These are phyloP conservation scores for Talaromyces nanjingensis DNA, from an alignment of 495 filamentous ascomycete genomes.

Conservation along the genomic window DNA sequence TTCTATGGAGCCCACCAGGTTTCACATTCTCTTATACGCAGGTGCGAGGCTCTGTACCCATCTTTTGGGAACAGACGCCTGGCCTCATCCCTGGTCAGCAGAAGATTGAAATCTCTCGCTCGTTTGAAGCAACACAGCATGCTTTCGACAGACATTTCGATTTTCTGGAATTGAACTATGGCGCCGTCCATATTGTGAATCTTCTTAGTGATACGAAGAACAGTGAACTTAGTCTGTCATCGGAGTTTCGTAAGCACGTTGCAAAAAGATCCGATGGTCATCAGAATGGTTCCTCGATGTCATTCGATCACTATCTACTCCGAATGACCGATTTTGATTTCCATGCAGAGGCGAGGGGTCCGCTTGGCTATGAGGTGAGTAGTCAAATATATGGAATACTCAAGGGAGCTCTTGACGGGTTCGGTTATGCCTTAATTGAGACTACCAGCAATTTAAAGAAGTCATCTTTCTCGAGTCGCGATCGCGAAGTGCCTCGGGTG, in stretches of 20 bases:
- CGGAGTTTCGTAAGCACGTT: conserved; percentile 71
- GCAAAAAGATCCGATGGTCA: conserved; percentile 55
- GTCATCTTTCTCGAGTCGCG: conserved; percentile 16
- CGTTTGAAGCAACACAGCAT: conserved; percentile 83
- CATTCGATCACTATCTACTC: conserved; percentile 62
- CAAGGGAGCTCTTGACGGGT: conserved; percentile 68
- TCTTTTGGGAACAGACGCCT: conserved; percentile 94
- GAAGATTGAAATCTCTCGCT: conserved; percentile 87
- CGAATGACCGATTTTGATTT: conserved; percentile 86
- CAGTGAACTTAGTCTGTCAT: conserved; percentile 74
- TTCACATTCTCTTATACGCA: conserved; percentile 92
- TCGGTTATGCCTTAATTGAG: conserved; percentile 86
- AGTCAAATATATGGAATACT: conserved; percentile 69
- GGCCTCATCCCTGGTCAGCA: conserved; percentile 88
- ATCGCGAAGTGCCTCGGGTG: conserved; percentile 34
- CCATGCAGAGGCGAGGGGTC: conserved; percentile 84
- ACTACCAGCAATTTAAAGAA: conserved; percentile 14
- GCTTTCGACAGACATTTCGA: conserved; percentile 95
- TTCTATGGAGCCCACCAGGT: conserved; percentile 63
- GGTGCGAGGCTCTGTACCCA: conserved; percentile 81
- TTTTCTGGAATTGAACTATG: conserved; percentile 72
- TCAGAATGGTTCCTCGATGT: conserved; percentile 27
- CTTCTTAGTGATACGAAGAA: conserved; percentile 81
- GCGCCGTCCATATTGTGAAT: conserved; percentile 85
- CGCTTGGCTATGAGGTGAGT: conserved; percentile 81